Evolutionary conservation across 257 asterid genomes (phyloP), one percentile per base, ranked within the genome.

Genomic region (Ajuga chamaepitys): DNA sequence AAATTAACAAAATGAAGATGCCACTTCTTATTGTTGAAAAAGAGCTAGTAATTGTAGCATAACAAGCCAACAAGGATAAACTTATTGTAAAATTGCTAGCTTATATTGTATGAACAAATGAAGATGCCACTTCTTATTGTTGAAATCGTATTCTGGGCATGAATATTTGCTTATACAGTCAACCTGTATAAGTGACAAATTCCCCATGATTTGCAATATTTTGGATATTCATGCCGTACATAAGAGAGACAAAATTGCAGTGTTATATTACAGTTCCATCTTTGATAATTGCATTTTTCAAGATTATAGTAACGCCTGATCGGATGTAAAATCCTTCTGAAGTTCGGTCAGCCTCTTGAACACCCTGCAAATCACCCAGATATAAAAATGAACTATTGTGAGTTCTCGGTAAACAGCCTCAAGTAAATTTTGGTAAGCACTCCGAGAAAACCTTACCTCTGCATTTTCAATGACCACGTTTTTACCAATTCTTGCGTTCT

Each of bases 331-430:
- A 87, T 72, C 98, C 98, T 22, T 92, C 97, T 26, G 87, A 79
- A 37, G 96, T 70, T 85, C 98, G 83, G 59, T 89, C 98, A n/a
- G 96, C 98, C 76, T 92, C 98, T 78, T 89, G 96, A 68, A 89
- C 71, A 9, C 96, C 96, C 98, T 89, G 86, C 76, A 82, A 79
- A 58, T 51, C 44, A 65, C 56, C 56, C 65, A 68, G 57, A 64
- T 55, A 58, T 34, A 62, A 60, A 68, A 32, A 62, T 21, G 60
- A 9, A 50, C 37, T 38, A 58, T 11, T 45, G 51, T 71, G 70
- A 80, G 52, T 44, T 73, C 62, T 24, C 58, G 72, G 37, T 37
- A 21, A 58, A 32, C 11, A 10, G 55, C 10, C 13, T n/a, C 37
- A 26, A 1, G 16, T 54, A 20, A 51, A 34, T 44, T 52, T 26